phyloP scores from a whole-genome alignment of 768 basidiomycete genomes.

The Leucosporidium scottii region DNA sequence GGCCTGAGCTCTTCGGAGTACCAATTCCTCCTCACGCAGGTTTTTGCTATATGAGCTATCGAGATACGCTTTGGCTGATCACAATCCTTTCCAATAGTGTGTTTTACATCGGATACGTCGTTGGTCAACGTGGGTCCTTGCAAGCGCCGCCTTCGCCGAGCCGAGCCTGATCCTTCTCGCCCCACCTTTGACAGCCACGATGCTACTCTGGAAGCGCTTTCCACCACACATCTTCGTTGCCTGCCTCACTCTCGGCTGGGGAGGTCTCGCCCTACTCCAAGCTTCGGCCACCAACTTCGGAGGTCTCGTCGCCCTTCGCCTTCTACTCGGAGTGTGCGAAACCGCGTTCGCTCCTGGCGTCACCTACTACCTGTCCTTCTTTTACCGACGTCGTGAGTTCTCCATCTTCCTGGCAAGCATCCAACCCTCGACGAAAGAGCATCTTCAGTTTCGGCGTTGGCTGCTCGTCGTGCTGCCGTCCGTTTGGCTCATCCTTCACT shows the following conservation, averaged over 20 bases:
- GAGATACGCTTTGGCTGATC: too few relatives aligned
- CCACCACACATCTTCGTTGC: slow-evolving; percentile 11
- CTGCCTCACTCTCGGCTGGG: slow-evolving; percentile 7
- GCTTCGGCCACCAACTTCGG: slow-evolving; percentile 3
- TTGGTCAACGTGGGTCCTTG: not conserved
- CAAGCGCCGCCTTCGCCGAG: too few relatives aligned
- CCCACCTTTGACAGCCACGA: not conserved
- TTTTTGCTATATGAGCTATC: not conserved
- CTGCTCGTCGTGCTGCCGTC: too few relatives aligned
- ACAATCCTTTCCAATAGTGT: not conserved
- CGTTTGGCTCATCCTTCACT: too few relatives aligned
- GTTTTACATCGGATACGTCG: slow-evolving; percentile 8
- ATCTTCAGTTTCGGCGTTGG: too few relatives aligned
- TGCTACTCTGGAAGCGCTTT: slow-evolving; percentile 14
- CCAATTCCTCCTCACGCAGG: slow-evolving; percentile 4
- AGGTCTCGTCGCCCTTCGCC: slow-evolving; percentile 9
- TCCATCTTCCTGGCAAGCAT: too few relatives aligned
- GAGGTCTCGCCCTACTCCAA: slow-evolving; percentile 4
- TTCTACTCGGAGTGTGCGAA: slow-evolving; percentile 10
- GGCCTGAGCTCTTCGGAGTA: not conserved
- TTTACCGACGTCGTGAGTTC: slow-evolving; percentile 8
- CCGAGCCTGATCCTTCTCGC: too few relatives aligned
- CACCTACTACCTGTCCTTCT: slow-evolving; percentile 16
- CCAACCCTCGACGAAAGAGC: too few relatives aligned
- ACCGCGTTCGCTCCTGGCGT: not conserved